phyloP scores from a whole-genome alignment of 345 rosid species.

The Acer negundo region DNA sequence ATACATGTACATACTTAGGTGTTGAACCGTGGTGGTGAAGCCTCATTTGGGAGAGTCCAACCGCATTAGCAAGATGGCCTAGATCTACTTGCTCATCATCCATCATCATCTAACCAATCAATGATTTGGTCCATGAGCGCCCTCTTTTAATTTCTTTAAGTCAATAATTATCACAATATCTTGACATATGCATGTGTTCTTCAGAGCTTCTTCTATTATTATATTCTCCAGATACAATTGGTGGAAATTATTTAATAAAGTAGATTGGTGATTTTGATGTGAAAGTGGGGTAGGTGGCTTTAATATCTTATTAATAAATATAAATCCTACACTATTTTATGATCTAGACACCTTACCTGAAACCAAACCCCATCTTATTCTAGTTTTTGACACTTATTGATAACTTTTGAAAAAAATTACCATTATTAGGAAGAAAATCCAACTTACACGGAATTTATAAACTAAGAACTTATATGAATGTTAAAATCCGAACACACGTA shows the following conservation, averaged over 20 bases:
- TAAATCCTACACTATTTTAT: not conserved
- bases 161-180: constrained; percentile 7
- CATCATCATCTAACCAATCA: constrained; percentile 18
- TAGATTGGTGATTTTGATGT: not conserved
- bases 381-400: not conserved
- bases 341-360: constrained; percentile 29
- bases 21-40: too few relatives aligned
- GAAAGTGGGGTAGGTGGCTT: constrained; percentile 3
- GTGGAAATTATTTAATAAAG: not conserved
- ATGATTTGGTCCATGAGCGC: not conserved
- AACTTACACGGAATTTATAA: not conserved
- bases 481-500: too few relatives aligned
- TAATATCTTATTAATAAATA: not conserved
- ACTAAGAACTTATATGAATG: not conserved
- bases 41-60: too few relatives aligned
- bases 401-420: not conserved
- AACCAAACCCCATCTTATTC: constrained; percentile 10
- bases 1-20: too few relatives aligned
- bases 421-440: not conserved
- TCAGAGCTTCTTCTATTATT: not conserved
- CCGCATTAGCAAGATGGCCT: too few relatives aligned
- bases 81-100: not conserved
- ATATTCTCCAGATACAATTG: not conserved
- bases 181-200: constrained; percentile 23
- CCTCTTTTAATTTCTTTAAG: constrained; percentile 4